Conservation (phyloP, 1,284 basidiomycete species). For the Serendipita sp. region DNA sequence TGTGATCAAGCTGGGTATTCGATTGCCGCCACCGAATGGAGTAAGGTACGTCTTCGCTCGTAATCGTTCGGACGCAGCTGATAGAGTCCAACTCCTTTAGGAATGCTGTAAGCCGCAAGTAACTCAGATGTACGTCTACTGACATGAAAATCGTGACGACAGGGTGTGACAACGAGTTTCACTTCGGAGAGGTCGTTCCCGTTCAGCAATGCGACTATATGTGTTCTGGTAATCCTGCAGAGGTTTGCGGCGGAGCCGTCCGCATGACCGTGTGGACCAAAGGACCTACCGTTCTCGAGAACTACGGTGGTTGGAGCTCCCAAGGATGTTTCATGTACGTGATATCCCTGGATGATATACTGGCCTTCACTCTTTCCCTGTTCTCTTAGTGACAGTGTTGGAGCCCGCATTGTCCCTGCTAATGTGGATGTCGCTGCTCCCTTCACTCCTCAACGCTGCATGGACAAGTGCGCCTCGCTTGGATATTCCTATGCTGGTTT, state of each 20-base stretch:
- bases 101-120: too few species aligned
- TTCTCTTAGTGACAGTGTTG: background rate
- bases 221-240: background rate
- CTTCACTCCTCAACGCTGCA: background rate
- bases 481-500: background rate
- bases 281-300: background rate
- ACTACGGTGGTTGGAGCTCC: background rate
- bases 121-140: too few species aligned
- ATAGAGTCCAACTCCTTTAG: background rate
- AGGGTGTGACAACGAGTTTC: background rate
- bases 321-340: background rate
- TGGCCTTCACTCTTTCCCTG: too few species aligned
- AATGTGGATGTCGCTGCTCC: background rate
- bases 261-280: background rate
- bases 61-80: too few species aligned
- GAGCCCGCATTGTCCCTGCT: background rate
- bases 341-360: too few species aligned
- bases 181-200: background rate
- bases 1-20: background rate
- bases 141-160: background rate
- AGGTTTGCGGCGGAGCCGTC: background rate
- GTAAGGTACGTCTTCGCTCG: background rate
- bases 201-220: background rate
- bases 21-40: slow-evolving; percentile 3
- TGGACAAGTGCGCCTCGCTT: background rate